Conservation (phyloP, 225 moss, liverwort and hornwort genomes). For the Sphagnum contortum region DNA sequence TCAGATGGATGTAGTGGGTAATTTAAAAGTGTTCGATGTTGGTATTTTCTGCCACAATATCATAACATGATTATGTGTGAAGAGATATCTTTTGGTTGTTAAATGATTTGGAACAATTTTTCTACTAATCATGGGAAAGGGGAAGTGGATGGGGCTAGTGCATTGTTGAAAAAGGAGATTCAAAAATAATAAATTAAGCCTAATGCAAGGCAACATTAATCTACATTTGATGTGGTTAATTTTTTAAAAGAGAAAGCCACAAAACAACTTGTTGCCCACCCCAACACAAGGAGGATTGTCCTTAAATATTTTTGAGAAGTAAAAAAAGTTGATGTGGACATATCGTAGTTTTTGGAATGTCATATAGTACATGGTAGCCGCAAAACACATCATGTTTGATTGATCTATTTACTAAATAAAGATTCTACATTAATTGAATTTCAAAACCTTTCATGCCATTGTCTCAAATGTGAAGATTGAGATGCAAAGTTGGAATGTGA, state of each 20-base stretch:
- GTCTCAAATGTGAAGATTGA: neutral
- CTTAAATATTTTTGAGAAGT: neutral
- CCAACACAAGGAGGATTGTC: neutral
- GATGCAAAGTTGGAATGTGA: neutral
- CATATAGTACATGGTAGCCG: neutral
- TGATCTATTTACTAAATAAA: neutral
- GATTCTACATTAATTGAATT: neutral
- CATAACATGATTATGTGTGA: neutral
- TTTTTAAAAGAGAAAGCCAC: neutral
- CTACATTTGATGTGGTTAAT: neutral
- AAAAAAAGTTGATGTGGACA: neutral
- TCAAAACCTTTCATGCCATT: neutral
- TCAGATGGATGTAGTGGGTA: neutral
- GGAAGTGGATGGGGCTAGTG: neutral
- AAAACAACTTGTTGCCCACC: neutral
- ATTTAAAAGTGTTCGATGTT: neutral
- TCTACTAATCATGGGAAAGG: neutral
- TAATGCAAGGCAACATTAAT: neutral
- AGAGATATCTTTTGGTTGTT: neutral
- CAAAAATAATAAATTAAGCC: neutral
- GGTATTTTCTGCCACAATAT: neutral
- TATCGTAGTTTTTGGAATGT: neutral
- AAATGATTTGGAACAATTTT: neutral
- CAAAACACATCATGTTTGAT: neutral
- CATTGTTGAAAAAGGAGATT: neutral